These are phyloP conservation scores for Xenoacremonium recifei DNA, from an alignment of 2,329 filamentous ascomycete genomes.

Conservation along the genomic window DNA sequence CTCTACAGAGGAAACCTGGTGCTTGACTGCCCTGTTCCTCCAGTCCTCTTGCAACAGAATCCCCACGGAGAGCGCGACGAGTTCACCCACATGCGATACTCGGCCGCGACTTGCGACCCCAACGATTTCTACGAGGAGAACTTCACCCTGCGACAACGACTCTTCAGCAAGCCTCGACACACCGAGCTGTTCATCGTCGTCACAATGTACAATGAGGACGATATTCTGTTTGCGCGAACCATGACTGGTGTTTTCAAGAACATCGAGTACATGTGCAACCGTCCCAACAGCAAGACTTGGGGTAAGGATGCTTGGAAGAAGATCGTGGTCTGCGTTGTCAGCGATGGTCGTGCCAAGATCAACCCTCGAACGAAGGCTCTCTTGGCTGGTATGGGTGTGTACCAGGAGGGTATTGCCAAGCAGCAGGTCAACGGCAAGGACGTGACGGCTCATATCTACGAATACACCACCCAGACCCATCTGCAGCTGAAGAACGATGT, in stretches of 20 bases:
- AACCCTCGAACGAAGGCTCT: constrained; percentile 88
- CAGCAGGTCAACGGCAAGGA: constrained; percentile 96
- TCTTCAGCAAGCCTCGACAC: constrained; percentile 89
- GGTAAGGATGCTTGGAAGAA: constrained; percentile 99
- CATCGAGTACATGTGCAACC: constrained; percentile 95
- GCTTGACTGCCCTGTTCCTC: constrained; percentile 92
- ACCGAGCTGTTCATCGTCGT: constrained; percentile 96
- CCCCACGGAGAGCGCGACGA: constrained; percentile 91
- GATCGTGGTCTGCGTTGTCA: constrained; percentile 97
- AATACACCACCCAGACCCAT: constrained; percentile 85
- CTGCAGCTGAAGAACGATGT: constrained; percentile 88
- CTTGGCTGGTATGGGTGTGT: constrained; percentile 89
- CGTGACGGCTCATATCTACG: constrained; percentile 96
- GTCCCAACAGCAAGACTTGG: constrained; percentile 94
- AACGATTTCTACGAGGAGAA: constrained; percentile 83
- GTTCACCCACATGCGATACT: constrained; percentile 89
- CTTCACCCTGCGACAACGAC: constrained; percentile 85
- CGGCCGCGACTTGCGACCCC: constrained; percentile 91
- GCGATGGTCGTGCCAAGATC: constrained; percentile 95
- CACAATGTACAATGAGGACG: constrained; percentile 99
- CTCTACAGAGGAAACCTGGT: constrained; percentile 96
- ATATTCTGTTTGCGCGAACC: constrained; percentile 90
- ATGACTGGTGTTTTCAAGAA: constrained; percentile 99
- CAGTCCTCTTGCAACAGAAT: constrained; percentile 80
- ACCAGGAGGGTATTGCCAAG: constrained; percentile 97